Evolutionary conservation across 2,329 filamentous ascomycete genomes (phyloP).

Genomic region (Graphilbum fragrans): DNA sequence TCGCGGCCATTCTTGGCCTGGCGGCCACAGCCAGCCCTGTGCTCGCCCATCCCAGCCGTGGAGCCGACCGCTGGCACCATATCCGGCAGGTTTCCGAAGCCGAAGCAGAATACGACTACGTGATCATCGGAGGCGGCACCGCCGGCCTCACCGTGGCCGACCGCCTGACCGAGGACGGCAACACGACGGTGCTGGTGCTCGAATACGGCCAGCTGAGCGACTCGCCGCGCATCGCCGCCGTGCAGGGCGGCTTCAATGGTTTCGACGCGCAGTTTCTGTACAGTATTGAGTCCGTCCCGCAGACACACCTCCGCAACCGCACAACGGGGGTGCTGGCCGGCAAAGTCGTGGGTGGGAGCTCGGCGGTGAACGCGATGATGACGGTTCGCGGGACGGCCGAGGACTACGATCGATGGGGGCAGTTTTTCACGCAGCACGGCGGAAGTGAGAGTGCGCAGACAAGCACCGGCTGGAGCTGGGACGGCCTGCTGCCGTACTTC

Average conservation of each 20-base stretch:
- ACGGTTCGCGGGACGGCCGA: constrained; percentile 20
- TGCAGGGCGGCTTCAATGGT: constrained; percentile 10
- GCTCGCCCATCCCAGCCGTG: no score
- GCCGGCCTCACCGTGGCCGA: constrained; percentile 12
- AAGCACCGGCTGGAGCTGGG: constrained; percentile 11
- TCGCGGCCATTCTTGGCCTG: no score
- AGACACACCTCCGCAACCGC: constrained; percentile 14
- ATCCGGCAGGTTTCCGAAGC: no score
- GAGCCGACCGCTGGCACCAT: no score
- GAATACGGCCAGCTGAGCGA: constrained; percentile 12
- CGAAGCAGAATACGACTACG: no score
- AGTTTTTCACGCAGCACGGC: constrained; percentile 13
- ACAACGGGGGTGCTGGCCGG: constrained; percentile 13
- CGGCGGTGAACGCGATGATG: constrained; percentile 23
- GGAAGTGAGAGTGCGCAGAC: not conserved
- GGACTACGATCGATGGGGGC: constrained; percentile 22
- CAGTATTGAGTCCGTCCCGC: constrained; percentile 17
- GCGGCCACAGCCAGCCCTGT: no score
- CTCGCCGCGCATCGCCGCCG: constrained; percentile 10
- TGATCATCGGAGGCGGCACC: constrained; percentile 13
- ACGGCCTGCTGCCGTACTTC: constrained; percentile 18
- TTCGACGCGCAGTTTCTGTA: constrained; percentile 12
- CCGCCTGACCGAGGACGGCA: constrained; percentile 12
- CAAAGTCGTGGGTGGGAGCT: constrained; percentile 23
- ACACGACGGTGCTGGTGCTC: constrained; percentile 11